Evolutionary conservation across 2,329 filamentous ascomycete species (phyloP).

Genomic region (Neophaeococcomyces aloes): DNA sequence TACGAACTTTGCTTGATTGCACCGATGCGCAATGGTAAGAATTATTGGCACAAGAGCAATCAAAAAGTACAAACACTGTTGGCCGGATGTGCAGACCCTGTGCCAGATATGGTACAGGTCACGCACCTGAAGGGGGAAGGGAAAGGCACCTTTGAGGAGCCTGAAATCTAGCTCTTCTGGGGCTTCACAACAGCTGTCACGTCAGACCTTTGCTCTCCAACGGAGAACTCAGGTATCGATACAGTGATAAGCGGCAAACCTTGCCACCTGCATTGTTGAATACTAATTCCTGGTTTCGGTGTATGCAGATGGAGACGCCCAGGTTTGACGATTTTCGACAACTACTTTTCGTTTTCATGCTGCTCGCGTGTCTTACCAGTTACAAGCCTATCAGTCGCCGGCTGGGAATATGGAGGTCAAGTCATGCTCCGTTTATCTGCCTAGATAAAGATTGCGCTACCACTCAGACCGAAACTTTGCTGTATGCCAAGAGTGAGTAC

Average conservation of each 20-base stretch:
- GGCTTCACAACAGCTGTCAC: not conserved
- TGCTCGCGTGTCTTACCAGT: too few species aligned
- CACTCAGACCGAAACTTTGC: not conserved
- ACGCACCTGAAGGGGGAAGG: not conserved
- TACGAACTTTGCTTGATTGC: constrained; percentile 1
- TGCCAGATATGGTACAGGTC: not conserved
- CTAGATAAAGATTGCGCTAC: not conserved
- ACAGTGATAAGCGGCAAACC: too few species aligned
- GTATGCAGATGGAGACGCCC: too few species aligned
- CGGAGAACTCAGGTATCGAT: too few species aligned
- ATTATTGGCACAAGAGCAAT: not conserved
- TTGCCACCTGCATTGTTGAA: too few species aligned
- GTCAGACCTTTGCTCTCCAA: not conserved
- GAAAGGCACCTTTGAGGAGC: not conserved
- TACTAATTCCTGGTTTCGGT: too few species aligned
- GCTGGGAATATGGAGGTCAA: too few species aligned
- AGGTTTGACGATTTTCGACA: too few species aligned
- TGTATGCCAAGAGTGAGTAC: not conserved
- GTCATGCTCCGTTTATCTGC: too few species aligned
- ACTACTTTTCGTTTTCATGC: too few species aligned
- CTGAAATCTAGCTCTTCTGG: not conserved
- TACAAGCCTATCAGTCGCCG: too few species aligned
- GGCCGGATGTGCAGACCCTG: too few species aligned
- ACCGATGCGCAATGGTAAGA: constrained; percentile 5
- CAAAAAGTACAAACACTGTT: not conserved